Base-by-base conservation (phyloP, 2,329 filamentous ascomycete genomes). In the Stemphylium vesicarium region DNA sequence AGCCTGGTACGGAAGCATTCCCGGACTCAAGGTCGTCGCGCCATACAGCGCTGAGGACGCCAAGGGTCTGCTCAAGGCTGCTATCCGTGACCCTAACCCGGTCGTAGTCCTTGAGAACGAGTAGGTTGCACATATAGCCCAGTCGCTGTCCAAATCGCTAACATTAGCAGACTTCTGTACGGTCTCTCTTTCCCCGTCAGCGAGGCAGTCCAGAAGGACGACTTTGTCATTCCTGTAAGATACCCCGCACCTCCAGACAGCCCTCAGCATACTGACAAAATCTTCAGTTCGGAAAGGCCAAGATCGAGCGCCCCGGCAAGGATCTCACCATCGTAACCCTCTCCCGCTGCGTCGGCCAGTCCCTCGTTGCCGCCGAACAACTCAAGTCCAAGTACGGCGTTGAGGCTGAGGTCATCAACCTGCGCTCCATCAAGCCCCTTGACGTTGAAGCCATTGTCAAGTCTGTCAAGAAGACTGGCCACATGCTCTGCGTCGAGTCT, bases 21-120 rank as follows among this genome's bases (percentile, higher is more conserved):
- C 95, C 47, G 95, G 95, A 68, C 83, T 99, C 71, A 99, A 99
- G 86, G 95, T 99, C 60, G 93, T 99, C 64, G 85, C 90, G 26
- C 95, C 95, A 58, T 99, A 93, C 90, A 96, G 92, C 76, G 86
- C 95, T 49, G 95, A 99, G 82, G 95, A 99, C 77, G 95, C 95
- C 76, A 99, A 99, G 86, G 95, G 95, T 79, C 86, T 99, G 62
- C 78, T 99, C 66, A 99, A 99, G 85, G 94, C 95, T 66, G 93
- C 95, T 70, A 99, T 99, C 76, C 90, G 95, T 68, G 95, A 99
- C 78, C 95, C 95, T 59, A 99, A 99, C 85, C 95, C 95, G 50
- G 94, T 98, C 68, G 88, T 95, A 63, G 89, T 82, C 50, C 68
- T 82, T 42, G 80, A 82, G 75, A 82, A 82, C 73, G 80, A 82